These are phyloP conservation scores for Neurospora sp. DNA, from an alignment of 495 filamentous ascomycete genomes.

Conservation along the genomic window DNA sequence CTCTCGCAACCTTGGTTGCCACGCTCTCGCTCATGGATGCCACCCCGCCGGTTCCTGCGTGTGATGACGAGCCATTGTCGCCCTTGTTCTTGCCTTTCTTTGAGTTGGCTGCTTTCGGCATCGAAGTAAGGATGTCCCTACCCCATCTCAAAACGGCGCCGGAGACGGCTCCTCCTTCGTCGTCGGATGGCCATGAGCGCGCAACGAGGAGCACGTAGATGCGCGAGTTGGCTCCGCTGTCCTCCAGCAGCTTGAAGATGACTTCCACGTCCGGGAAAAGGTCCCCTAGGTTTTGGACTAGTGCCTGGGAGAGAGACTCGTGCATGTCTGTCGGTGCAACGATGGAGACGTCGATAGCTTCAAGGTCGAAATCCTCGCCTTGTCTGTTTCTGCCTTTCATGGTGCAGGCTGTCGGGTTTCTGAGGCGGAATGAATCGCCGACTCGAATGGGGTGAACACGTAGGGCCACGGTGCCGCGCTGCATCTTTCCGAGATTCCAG, in stretches of 20 bases:
- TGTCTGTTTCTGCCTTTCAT: not conserved
- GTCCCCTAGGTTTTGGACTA: constrained; percentile 24
- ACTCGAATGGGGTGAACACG: constrained; percentile 42
- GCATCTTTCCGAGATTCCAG: constrained; percentile 53
- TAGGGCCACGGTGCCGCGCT: constrained; percentile 50
- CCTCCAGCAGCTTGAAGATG: constrained; percentile 42
- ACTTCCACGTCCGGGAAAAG: constrained; percentile 38
- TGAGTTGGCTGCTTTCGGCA: constrained; percentile 34
- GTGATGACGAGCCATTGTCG: not conserved
- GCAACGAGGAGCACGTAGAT: constrained; percentile 68
- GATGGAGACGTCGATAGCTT: constrained; percentile 51
- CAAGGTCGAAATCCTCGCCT: constrained; percentile 29
- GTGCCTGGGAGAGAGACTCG: constrained; percentile 25
- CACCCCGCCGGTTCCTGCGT: not conserved
- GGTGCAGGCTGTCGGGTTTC: constrained; percentile 21
- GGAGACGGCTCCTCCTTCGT: not conserved
- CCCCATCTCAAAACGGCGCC: constrained; percentile 49
- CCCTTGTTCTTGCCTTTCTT: constrained; percentile 18
- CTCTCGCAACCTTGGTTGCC: constrained; percentile 42
- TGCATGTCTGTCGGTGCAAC: constrained; percentile 37
- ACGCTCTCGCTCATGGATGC: constrained; percentile 25
- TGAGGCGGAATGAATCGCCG: constrained; percentile 35
- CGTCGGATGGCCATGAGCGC: constrained; percentile 29
- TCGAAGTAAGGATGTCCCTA: constrained; percentile 51
- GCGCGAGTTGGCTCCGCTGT: constrained; percentile 48